Evolutionary conservation across 116 monocot genomes (phyloP).

Genomic region (Zostera marina): DNA sequence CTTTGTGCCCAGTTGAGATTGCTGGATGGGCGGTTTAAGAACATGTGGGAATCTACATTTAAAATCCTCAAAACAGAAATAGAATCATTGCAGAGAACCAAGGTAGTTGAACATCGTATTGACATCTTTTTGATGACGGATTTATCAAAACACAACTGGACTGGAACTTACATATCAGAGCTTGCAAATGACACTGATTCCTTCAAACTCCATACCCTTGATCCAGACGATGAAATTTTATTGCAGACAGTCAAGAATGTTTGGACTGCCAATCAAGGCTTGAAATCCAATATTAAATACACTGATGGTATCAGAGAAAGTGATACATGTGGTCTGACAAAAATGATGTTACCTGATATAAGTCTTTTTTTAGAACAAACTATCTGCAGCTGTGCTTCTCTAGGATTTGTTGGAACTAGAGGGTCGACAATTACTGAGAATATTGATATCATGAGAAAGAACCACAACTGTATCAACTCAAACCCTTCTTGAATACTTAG

Average conservation of each 20-base stretch:
- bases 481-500: not conserved
- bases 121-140: conserved; percentile 91
- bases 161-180: conserved; percentile 48
- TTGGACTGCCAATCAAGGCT: conserved; percentile 36
- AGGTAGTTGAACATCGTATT: conserved; percentile 16
- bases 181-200: conserved; percentile 26
- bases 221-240: conserved; percentile 38
- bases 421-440: conserved; percentile 87
- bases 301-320: conserved; percentile 1
- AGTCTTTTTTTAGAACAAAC: conserved; percentile 59
- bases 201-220: conserved; percentile 40
- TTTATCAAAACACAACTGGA: conserved; percentile 62
- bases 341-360: conserved; percentile 33
- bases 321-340: conserved; percentile 22
- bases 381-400: conserved; percentile 78
- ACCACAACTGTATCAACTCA: conserved; percentile 10
- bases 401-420: conserved; percentile 85
- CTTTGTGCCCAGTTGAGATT: conserved; percentile 83
- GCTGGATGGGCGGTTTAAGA: conserved; percentile 91
- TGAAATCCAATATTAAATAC: conserved; percentile 22
- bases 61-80: conserved; percentile 45
- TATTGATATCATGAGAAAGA: conserved; percentile 68
- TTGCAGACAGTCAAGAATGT: conserved; percentile 34
- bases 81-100: conserved; percentile 21
- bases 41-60: conserved; percentile 80